Evolutionary conservation across 306 rosid genomes (phyloP), one percentile per base, ranked within the genome.

Genomic region (Lupinus albus): DNA sequence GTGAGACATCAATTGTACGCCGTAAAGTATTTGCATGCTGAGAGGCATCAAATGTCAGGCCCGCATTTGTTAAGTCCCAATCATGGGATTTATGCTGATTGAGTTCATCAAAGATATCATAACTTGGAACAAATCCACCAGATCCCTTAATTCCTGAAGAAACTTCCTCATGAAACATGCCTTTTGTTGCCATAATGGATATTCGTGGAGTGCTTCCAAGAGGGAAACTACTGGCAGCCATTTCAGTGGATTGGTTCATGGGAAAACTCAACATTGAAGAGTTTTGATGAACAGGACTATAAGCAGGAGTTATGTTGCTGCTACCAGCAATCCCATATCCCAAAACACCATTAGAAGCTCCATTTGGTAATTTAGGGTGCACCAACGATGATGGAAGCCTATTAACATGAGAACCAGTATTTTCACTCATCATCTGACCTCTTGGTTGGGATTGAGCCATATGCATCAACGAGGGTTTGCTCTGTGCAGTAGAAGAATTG

Each of bases 201-300:
- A 81, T 64, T 15, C 77, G 84, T 7, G 83, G 78, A 18, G 82
- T 74, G 80, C 86, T 78, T 75, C 87, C 87, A 64, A 83, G 87
- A 42, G 95, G 84, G 72, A 83, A 93, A 81, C 78, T 80, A 61
- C 66, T 77, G 12, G 70, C 83, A 1, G 86, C 46, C 66, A 88
- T 59, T 66, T 87, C 89, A 5, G 84, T 54, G 67, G 83, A 53
- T 74, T 79, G 89, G 85, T 75, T 89, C 78, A 82, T 14, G 15
- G 95, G 96, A 42, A 84, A 85, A 75, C 77, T 85, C 79, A 86
- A 10, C 85, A 85, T 64, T n/a, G 90, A 74, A 54, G 96, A 65
- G 68, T 76, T 81, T 57, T 79, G 94, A 2, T 83, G 71, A 70
- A 80, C 78, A 36, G 76, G 70, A 80, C 75, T 85, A 73, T 83